A percentile compares a stretch with the other conserved stretches of the same genome.
Evolutionary conservation across 1,284 basidiomycete genomes (phyloP).

Genomic region (Ustilago crameri): DNA sequence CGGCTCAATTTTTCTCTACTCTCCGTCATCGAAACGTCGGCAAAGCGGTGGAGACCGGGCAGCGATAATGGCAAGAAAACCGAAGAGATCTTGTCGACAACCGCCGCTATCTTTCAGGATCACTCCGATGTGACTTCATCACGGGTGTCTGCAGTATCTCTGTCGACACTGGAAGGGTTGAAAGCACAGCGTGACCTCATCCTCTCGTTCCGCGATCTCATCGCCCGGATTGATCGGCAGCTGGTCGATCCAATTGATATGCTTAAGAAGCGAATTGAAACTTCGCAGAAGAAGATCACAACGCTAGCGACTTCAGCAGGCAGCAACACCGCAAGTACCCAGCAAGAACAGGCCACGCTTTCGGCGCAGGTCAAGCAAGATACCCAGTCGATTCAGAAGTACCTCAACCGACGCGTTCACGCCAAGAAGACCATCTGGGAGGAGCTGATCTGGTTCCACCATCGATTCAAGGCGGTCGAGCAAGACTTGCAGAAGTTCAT

Average conservation of each 20-base stretch:
- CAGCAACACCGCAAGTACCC: conserved; percentile 10
- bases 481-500: conserved; percentile 35
- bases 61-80: conserved; percentile 34
- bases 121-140: conserved; percentile 31
- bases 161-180: conserved; percentile 38
- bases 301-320: conserved; percentile 17
- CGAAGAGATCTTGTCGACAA: conserved; percentile 34
- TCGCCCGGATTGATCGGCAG: conserved; percentile 41
- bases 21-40: conserved; percentile 34
- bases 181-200: conserved; percentile 52
- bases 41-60: conserved; percentile 43
- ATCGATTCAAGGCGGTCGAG: conserved; percentile 40
- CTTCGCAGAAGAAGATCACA: conserved; percentile 30
- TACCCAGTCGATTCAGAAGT: conserved; percentile 37
- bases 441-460: conserved; percentile 48
- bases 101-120: conserved; percentile 34
- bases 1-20: conserved; percentile 48
- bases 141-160: conserved; percentile 28
- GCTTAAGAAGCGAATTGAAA: conserved; percentile 46
- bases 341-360: conserved; percentile 44
- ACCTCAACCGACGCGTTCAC: conserved; percentile 40
- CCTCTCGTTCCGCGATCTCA: conserved; percentile 44
- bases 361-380: conserved; percentile 37
- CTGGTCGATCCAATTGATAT: conserved; percentile 44
- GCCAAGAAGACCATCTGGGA: conserved; percentile 48